Conservation (phyloP, 306 rosid species). For the Pterocarpus santalinus region DNA sequence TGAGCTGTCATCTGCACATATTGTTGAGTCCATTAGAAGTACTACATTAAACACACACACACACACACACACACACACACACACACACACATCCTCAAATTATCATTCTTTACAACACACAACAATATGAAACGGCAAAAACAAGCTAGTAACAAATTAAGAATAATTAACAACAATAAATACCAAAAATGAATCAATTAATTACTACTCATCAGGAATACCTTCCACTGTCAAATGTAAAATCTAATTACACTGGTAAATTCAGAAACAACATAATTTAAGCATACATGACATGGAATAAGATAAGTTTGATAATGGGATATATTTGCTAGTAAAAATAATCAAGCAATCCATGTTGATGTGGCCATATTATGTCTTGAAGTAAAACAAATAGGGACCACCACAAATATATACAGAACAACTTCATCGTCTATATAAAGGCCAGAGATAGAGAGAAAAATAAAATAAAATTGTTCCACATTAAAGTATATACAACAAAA, state of each 20-base stretch:
- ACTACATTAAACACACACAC: background rate
- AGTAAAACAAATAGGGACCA: background rate
- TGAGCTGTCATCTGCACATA: constrained; percentile 95
- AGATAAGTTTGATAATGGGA: background rate
- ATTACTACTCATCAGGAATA: background rate
- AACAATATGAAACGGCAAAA: constrained; percentile 4
- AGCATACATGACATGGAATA: background rate
- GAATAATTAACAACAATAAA: background rate
- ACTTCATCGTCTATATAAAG: background rate
- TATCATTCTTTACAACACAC: background rate
- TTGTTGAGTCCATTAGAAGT: background rate
- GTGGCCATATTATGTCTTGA: background rate
- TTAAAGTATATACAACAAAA: constrained; percentile 5
- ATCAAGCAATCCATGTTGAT: background rate
- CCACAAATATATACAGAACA: background rate
- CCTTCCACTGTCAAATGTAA: background rate
- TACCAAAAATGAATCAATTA: background rate
- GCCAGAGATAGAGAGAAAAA: background rate
- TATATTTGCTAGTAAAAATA: background rate
- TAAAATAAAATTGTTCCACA: background rate
- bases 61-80: background rate
- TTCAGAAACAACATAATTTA: background rate
- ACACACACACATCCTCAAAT: background rate
- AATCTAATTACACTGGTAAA: background rate
- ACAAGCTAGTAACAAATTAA: background rate